Evolutionary conservation across 805 yeast genomes (phyloP).

Genomic region (Yarrowia sp.): DNA sequence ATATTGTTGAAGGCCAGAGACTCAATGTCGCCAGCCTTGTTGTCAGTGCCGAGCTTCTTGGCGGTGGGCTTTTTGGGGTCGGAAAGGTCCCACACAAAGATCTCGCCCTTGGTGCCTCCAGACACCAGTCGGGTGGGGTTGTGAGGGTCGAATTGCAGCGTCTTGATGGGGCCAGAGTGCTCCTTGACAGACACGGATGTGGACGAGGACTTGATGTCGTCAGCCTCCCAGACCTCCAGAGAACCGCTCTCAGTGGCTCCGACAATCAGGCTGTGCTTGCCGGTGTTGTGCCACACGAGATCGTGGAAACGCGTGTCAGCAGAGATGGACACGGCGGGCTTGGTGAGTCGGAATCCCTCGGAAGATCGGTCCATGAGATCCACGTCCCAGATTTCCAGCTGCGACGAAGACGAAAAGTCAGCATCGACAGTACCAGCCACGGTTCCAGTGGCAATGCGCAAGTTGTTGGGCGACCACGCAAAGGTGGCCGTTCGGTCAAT

Average conservation of each 20-base stretch:
- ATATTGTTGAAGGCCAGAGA: conserved; percentile 86
- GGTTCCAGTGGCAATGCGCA: conserved; percentile 77
- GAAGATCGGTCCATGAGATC: conserved; percentile 40
- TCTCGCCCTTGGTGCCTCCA: conserved; percentile 87
- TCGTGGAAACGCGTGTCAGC: conserved; percentile 68
- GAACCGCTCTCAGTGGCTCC: conserved; percentile 87
- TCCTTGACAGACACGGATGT: conserved; percentile 50
- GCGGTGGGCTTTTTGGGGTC: conserved; percentile 51
- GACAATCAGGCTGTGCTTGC: conserved; percentile 61
- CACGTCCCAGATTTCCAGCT: conserved; percentile 77
- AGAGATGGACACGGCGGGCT: conserved; percentile 47
- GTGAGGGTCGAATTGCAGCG: conserved; percentile 73
- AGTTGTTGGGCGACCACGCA: conserved; percentile 82
- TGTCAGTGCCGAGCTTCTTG: conserved; percentile 57
- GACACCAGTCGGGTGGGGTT: conserved; percentile 73
- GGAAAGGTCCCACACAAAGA: conserved; percentile 82
- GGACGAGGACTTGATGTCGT: conserved; percentile 46
- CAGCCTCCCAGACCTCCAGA: conserved; percentile 74
- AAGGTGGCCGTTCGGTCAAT: conserved; percentile 85
- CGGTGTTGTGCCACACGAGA: conserved; percentile 71
- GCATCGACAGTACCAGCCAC: conserved; percentile 96
- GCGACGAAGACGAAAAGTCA: conserved; percentile 73
- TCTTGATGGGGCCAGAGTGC: conserved; percentile 68
- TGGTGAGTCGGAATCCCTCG: conserved; percentile 34
- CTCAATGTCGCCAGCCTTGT: conserved; percentile 59